Percentiles rank a stretch among this genome's conserved stretches.
phyloP scores from a whole-genome alignment of 257 asterid species.

The Echites panduratus region DNA sequence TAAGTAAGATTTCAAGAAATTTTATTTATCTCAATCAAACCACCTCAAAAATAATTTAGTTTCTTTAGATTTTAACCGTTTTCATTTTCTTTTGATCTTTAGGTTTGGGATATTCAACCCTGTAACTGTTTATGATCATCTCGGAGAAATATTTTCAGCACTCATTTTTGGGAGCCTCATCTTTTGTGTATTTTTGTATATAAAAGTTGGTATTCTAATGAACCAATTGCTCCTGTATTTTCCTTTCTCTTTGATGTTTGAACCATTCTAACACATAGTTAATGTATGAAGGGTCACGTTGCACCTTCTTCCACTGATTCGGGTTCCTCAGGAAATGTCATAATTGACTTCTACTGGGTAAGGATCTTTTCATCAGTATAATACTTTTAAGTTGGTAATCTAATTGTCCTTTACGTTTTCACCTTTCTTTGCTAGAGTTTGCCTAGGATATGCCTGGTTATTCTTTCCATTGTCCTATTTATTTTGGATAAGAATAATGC shows the following conservation, averaged over 20 bases:
- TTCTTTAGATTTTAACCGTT: constrained; percentile 6
- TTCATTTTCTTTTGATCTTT: constrained; percentile 19
- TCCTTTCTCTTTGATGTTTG: constrained; percentile 3
- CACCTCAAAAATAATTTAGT: not conserved
- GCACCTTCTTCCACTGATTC: constrained; percentile 91
- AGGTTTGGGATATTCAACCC: constrained; percentile 95
- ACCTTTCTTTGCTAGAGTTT: not conserved
- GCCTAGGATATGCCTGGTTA: not conserved
- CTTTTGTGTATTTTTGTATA: constrained; percentile 70
- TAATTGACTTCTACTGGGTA: constrained; percentile 93
- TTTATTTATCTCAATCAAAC: not conserved
- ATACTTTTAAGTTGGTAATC: not conserved
- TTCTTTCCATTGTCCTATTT: not conserved
- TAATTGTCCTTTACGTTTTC: not conserved
- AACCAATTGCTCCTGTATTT: constrained; percentile 6
- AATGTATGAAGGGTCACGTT: constrained; percentile 57
- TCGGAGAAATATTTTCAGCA: constrained; percentile 88
- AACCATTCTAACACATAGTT: constrained; percentile 33
- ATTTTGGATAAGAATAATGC: not conserved
- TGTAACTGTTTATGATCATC: constrained; percentile 73
- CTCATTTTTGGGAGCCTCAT: constrained; percentile 80
- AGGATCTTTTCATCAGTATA: constrained; percentile 20
- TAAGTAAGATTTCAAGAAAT: not conserved
- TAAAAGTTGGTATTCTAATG: constrained; percentile 52
- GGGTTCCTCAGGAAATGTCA: constrained; percentile 84